Percentiles rank a stretch among this genome's conserved stretches.
Evolutionary conservation across 139 green algal genomes (phyloP).

Genomic region (Tetradesmus obliquus): DNA sequence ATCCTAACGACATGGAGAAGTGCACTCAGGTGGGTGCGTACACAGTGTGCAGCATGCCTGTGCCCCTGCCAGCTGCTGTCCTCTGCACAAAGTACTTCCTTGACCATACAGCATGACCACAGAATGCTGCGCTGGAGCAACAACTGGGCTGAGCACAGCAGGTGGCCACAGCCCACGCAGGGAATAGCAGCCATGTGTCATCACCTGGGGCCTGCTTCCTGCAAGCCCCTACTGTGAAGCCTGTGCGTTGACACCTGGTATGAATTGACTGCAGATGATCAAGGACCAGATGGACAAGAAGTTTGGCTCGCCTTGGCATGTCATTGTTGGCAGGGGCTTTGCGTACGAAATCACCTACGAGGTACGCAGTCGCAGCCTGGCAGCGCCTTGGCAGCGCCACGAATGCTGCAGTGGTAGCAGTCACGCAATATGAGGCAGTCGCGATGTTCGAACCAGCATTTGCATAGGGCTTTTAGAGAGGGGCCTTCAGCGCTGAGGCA

Average conservation of each 20-base stretch:
- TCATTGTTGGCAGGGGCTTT: conserved; percentile 87
- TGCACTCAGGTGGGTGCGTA: conserved; percentile 78
- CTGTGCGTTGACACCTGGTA: neutral
- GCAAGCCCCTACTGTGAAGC: too few species aligned
- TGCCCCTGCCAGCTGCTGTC: neutral
- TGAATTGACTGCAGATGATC: conserved; percentile 73
- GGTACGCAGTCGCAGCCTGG: conserved; percentile 52
- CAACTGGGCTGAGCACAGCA: neutral
- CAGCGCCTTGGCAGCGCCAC: neutral
- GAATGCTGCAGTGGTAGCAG: neutral
- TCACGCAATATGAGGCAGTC: neutral
- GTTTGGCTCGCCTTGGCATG: conserved; percentile 92
- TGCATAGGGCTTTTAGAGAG: neutral
- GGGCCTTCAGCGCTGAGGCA: too few species aligned
- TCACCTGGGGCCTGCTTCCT: too few species aligned
- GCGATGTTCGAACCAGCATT: neutral
- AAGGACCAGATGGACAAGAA: conserved; percentile 96
- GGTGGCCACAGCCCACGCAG: neutral
- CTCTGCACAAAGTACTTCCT: neutral
- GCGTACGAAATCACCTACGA: conserved; percentile 91
- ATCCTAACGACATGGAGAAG: conserved; percentile 84
- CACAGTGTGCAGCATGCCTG: neutral
- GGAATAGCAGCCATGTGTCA: too few species aligned
- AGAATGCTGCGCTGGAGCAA: neutral
- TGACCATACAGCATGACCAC: neutral